Percentiles rank a stretch among this genome's conserved stretches.
Conservation (phyloP, 495 filamentous ascomycete genomes). For the Opeltia flavorubescens region DNA sequence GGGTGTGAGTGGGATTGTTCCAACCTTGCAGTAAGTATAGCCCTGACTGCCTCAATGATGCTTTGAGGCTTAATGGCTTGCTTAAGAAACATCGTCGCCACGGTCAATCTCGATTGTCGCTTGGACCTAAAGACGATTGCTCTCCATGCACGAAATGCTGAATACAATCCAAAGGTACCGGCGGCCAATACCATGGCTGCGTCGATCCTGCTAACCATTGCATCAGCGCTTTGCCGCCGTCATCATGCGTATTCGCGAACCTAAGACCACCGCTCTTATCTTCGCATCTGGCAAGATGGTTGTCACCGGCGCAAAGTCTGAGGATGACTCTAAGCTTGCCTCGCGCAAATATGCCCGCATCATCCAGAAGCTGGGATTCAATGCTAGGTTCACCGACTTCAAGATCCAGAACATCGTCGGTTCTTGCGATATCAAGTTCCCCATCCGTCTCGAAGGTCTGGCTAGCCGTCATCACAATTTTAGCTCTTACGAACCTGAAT, state of each 20-base stretch:
- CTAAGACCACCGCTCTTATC: conserved; percentile 95
- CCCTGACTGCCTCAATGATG: conserved; percentile 33
- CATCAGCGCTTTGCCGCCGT: conserved; percentile 95
- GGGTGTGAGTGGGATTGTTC: conserved; percentile 82
- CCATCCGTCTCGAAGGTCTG: conserved; percentile 90
- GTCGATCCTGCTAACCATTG: conserved; percentile 28
- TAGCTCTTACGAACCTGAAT: conserved; percentile 95
- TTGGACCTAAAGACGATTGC: conserved; percentile 99
- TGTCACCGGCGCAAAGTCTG: conserved; percentile 95
- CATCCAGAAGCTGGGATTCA: conserved; percentile 99
- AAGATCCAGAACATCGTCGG: conserved; percentile 99
- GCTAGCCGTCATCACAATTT: conserved; percentile 97
- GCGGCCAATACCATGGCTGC: conserved; percentile 26
- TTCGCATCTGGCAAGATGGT: conserved; percentile 99
- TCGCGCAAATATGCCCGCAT: conserved; percentile 97
- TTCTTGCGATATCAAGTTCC: conserved; percentile 98
- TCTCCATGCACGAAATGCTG: conserved; percentile 93
- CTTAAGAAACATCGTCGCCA: conserved; percentile 98
- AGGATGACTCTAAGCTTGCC: conserved; percentile 93
- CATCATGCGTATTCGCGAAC: conserved; percentile 99
- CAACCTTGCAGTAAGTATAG: conserved; percentile 94
- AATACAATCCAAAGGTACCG: conserved; percentile 93
- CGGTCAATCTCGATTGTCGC: conserved; percentile 96
- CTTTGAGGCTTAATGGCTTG: conserved; percentile 48
- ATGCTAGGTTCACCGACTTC: conserved; percentile 98